A percentile compares a stretch with the other conserved stretches of the same genome.
Conservation (phyloP, 2,329 filamentous ascomycete species). For the Nemania serpens region DNA sequence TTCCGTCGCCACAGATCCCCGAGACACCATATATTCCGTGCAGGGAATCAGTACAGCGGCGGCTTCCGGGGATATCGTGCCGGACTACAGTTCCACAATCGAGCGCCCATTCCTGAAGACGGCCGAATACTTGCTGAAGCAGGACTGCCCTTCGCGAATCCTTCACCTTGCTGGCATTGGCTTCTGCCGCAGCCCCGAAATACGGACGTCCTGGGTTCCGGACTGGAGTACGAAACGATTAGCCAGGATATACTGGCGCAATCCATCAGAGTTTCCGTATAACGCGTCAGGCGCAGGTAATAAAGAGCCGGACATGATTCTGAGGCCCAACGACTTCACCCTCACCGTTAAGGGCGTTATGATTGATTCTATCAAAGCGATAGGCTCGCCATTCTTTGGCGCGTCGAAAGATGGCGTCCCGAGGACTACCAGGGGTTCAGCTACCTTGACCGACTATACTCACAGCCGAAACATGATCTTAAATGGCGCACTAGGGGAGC, state of each 20-base stretch:
- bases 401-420: neutral
- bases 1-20: too few relatives aligned
- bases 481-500: neutral
- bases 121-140: neutral
- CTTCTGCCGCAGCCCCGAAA: neutral
- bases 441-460: too few relatives aligned
- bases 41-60: neutral
- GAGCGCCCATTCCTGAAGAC: slow-evolving; percentile 5
- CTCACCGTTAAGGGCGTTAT: slow-evolving; percentile 1
- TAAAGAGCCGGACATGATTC: too few relatives aligned
- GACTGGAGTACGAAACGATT: slow-evolving; percentile 6
- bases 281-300: too few relatives aligned
- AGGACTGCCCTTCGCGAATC: neutral
- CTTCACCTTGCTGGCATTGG: slow-evolving; percentile 11
- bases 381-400: slow-evolving; percentile 9
- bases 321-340: neutral
- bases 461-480: too few relatives aligned
- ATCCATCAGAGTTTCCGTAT: neutral
- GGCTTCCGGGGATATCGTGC: neutral
- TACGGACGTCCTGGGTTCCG: slow-evolving; percentile 7
- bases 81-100: slow-evolving; percentile 2
- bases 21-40: too few relatives aligned
- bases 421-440: neutral
- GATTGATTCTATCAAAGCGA: slow-evolving; percentile 1
- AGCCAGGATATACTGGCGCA: slow-evolving; percentile 1